These are phyloP conservation scores for Vigna unguiculata DNA, from an alignment of 306 rosid species.

Conservation along the genomic window DNA sequence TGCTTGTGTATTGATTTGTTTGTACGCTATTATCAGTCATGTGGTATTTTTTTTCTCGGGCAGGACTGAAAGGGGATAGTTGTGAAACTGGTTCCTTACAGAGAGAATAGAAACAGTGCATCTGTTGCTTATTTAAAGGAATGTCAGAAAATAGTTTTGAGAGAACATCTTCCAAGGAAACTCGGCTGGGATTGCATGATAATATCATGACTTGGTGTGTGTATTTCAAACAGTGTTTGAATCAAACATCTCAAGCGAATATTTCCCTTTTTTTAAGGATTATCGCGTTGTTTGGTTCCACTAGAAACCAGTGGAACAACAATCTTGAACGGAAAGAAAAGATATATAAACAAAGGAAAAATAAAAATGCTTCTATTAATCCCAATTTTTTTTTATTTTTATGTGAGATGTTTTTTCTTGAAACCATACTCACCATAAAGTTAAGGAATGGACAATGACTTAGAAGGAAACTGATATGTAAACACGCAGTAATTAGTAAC, in stretches of 20 bases:
- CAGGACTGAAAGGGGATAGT: neutral
- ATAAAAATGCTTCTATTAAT: too few relatives aligned
- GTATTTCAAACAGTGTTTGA: neutral
- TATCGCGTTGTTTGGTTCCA: too few relatives aligned
- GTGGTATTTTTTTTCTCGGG: neutral
- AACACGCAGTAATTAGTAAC: neutral
- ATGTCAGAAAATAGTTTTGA: neutral
- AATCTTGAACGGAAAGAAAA: too few relatives aligned
- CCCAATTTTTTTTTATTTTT: too few relatives aligned
- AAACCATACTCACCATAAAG: too few relatives aligned
- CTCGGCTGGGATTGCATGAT: neutral
- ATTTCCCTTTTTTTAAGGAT: too few relatives aligned
- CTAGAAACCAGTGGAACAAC: too few relatives aligned
- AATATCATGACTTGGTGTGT: neutral
- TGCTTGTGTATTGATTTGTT: slow-evolving; percentile 23
- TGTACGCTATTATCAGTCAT: slow-evolving; percentile 5
- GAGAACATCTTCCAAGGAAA: slow-evolving; percentile 3
- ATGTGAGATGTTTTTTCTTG: too few relatives aligned
- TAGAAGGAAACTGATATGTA: too few relatives aligned
- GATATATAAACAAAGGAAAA: too few relatives aligned
- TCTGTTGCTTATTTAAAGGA: neutral
- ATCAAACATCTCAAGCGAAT: too few relatives aligned
- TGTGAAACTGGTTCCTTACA: slow-evolving; percentile 13
- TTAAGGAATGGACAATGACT: too few relatives aligned
- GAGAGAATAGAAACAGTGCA: neutral